phyloP scores from a whole-genome alignment of 177 flowering plant genomes.

The Vitis hybrid region DNA sequence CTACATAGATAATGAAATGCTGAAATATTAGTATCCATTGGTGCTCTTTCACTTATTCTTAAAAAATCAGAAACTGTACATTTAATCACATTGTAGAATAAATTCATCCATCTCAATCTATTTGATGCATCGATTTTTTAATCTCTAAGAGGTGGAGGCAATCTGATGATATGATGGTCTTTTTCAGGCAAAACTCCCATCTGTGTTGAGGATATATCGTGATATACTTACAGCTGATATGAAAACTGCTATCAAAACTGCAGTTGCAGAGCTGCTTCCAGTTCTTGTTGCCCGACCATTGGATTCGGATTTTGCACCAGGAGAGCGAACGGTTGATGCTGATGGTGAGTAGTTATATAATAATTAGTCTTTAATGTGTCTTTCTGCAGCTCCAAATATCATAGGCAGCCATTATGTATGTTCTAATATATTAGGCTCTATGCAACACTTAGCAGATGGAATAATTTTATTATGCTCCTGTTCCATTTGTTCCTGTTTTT shows the following conservation, averaged over 20 bases:
- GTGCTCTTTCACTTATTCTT: no score
- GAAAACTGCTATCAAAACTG: constrained; percentile 86
- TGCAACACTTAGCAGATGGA: background rate
- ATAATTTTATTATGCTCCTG: background rate
- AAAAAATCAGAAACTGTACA: no score
- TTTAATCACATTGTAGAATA: background rate
- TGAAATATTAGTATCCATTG: no score
- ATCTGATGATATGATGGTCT: constrained; percentile 1
- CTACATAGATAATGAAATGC: no score
- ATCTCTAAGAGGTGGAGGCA: background rate
- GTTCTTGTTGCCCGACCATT: constrained; percentile 54
- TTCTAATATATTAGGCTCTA: background rate
- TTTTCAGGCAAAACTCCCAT: constrained; percentile 87
- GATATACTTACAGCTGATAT: constrained; percentile 87
- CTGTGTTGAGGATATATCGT: constrained; percentile 85
- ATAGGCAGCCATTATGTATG: background rate
- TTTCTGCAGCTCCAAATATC: constrained; percentile 1
- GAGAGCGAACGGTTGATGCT: constrained; percentile 60
- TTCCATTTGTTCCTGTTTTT: background rate
- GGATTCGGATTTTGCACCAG: constrained; percentile 65
- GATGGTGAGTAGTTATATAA: constrained; percentile 62
- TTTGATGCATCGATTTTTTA: background rate
- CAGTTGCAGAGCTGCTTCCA: constrained; percentile 91
- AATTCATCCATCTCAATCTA: background rate
- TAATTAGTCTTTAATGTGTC: background rate